Evolutionary conservation across 345 rosid species (phyloP), one percentile per base, ranked within the genome.

Genomic region (Murraya paniculata): DNA sequence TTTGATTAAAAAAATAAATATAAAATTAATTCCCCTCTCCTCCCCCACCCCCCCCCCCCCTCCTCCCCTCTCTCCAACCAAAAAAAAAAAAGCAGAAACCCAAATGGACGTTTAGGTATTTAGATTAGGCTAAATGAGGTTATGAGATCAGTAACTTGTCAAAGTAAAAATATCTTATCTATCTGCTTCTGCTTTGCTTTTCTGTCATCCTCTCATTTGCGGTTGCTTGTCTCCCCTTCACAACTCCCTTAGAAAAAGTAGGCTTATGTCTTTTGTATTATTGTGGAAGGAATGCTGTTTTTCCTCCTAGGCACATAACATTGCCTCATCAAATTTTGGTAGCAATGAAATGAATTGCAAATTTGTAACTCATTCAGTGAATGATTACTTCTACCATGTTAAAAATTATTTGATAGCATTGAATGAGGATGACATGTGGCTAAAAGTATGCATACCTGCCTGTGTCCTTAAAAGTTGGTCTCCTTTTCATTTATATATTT

Each of bases 181-280:
- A 78, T 73, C 74, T 71, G 72, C 73, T 65, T 59, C 81, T 78
- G 80, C 83, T 61, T 18, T 79, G 22, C 21, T 53, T 18, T 79
- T 70, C 76, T 83, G 81, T 72, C 76, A 19, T 83, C 80, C 76
- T 79, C 68, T 79, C 60, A 76, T 74, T 77, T 73, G 82, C 79
- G 45, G 56, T 62, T 38, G 50, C 71, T 78, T 73, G 81, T 82
- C 84, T 57, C 73, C 55, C 33, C 66, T 19, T 7, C 21, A n/a
- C 58, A 45, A 13, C 50, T 13, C 50, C 16, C 50, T 13, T 45
- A 11, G 50, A 33, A 28, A 24, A 55, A 71, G 21, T 74, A 53
- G 7, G 68, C 9, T 59, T 77, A 35, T 77, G 75, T 58, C 66
- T 62, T 73, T 55, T 19, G 65, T 80, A 30, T 53, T 72, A n/a